Conservation (phyloP, 2,329 filamentous ascomycete species). For the Cercospora citrullina region DNA sequence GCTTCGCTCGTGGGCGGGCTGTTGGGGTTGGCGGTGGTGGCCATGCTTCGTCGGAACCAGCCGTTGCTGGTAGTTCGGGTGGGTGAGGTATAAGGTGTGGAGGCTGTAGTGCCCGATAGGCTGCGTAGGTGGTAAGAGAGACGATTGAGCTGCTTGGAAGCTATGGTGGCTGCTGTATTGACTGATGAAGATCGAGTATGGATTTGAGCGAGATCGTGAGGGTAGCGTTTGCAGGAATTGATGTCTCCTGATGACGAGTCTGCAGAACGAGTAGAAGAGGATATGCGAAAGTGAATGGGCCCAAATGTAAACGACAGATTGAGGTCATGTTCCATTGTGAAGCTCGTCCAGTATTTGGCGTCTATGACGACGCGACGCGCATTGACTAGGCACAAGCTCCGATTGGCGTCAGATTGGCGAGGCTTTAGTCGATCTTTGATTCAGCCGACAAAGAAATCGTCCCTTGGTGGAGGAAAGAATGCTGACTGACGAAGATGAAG, state of each 20-base stretch:
- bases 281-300: constrained; percentile 17
- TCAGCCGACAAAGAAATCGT: background rate
- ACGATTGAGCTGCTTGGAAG: constrained; percentile 31
- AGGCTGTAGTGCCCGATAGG: constrained; percentile 36
- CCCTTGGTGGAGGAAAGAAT: background rate
- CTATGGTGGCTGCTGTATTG: constrained; percentile 33
- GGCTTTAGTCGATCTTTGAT: constrained; percentile 8
- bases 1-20: constrained; percentile 43
- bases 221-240: constrained; percentile 3
- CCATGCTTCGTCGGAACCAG: constrained; percentile 43
- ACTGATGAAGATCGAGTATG: background rate
- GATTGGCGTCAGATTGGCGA: constrained; percentile 10
- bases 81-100: background rate
- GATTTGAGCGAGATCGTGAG: constrained; percentile 1
- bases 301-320: constrained; percentile 19
- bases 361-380: constrained; percentile 21
- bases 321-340: constrained; percentile 18
- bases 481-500: background rate
- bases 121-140: constrained; percentile 41
- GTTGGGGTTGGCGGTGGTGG: constrained; percentile 43
- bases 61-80: constrained; percentile 2
- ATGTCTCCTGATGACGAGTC: background rate
- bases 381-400: constrained; percentile 4
- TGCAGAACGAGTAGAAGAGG: constrained; percentile 3
- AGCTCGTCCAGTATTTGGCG: constrained; percentile 6